Evolutionary conservation across 2,329 filamentous ascomycete genomes (phyloP).

Genomic region (Tolypocladium paradoxum): DNA sequence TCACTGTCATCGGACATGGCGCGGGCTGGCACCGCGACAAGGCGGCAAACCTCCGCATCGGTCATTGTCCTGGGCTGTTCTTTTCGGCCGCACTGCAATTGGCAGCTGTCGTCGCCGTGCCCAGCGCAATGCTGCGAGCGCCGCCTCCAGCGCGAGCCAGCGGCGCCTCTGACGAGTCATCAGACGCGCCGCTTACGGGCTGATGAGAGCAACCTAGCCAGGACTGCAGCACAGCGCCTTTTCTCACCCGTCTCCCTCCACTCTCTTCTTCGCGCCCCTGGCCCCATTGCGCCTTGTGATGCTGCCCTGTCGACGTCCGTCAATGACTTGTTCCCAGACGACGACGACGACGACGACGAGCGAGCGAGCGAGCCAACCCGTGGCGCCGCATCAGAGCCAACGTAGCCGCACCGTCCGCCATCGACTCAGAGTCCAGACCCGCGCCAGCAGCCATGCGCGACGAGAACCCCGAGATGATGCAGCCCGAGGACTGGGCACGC

Average conservation of each 20-base stretch:
- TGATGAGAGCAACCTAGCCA: background rate
- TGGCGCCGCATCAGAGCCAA: no score
- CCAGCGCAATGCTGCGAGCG: background rate
- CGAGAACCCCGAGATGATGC: constrained; percentile 21
- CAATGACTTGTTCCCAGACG: no score
- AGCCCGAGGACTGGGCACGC: constrained; percentile 20
- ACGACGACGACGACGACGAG: no score
- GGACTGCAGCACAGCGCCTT: background rate
- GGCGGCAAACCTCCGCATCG: no score
- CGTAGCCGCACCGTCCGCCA: background rate
- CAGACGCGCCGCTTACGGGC: background rate
- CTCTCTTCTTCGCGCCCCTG: background rate
- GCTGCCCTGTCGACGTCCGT: no score
- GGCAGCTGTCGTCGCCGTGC: background rate
- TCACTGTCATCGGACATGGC: no score
- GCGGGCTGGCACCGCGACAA: no score
- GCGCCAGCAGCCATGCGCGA: constrained; percentile 5
- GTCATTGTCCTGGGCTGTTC: background rate
- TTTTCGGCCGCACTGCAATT: background rate
- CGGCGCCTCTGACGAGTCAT: background rate
- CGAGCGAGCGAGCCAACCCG: background rate
- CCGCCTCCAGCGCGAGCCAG: background rate
- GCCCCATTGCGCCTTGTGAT: no score
- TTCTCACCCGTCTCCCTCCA: background rate
- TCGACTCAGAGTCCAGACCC: background rate